Conservation (phyloP, 352 stramenopile genomes). For the Phytophthora europaea region DNA sequence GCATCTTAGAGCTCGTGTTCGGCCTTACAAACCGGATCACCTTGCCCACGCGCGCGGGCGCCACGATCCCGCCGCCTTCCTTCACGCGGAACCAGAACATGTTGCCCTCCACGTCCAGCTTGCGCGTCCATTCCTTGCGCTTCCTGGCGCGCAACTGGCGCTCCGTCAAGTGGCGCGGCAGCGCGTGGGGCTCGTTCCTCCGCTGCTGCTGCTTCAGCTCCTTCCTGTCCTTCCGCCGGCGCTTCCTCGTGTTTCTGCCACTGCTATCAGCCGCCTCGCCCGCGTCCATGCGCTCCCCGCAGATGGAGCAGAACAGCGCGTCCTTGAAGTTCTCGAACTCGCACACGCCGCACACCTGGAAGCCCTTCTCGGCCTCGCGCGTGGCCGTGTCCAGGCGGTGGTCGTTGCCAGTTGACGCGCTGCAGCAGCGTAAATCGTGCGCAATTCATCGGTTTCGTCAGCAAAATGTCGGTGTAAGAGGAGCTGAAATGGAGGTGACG, state of each 20-base stretch:
- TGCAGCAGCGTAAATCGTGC: slow-evolving; percentile 4
- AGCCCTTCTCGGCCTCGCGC: slow-evolving; percentile 62
- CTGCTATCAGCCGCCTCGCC: slow-evolving; percentile 1
- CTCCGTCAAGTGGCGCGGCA: slow-evolving; percentile 35
- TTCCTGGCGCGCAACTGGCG: slow-evolving; percentile 51
- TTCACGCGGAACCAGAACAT: slow-evolving; percentile 66
- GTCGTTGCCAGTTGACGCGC: slow-evolving; percentile 28
- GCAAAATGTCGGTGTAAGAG: background rate
- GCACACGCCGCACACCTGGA: slow-evolving; percentile 52
- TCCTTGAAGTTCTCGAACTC: slow-evolving; percentile 75
- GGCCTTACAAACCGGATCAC: slow-evolving; percentile 41
- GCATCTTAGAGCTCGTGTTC: slow-evolving; percentile 41
- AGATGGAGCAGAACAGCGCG: slow-evolving; percentile 56
- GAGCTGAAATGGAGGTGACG: background rate
- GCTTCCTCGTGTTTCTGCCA: slow-evolving; percentile 27
- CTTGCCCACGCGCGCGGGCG: slow-evolving; percentile 38
- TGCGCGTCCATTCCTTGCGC: slow-evolving; percentile 68
- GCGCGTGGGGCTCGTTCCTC: background rate
- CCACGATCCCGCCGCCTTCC: slow-evolving; percentile 15
- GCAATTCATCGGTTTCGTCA: slow-evolving; percentile 11
- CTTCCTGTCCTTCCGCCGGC: slow-evolving; percentile 9
- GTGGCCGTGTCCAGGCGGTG: slow-evolving; percentile 65
- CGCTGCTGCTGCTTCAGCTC: slow-evolving; percentile 16
- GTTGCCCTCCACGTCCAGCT: slow-evolving; percentile 62
- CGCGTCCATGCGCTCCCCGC: slow-evolving; percentile 46